Conservation (phyloP, 2,329 filamentous ascomycete species). For the Arthrobotrys megalospora region DNA sequence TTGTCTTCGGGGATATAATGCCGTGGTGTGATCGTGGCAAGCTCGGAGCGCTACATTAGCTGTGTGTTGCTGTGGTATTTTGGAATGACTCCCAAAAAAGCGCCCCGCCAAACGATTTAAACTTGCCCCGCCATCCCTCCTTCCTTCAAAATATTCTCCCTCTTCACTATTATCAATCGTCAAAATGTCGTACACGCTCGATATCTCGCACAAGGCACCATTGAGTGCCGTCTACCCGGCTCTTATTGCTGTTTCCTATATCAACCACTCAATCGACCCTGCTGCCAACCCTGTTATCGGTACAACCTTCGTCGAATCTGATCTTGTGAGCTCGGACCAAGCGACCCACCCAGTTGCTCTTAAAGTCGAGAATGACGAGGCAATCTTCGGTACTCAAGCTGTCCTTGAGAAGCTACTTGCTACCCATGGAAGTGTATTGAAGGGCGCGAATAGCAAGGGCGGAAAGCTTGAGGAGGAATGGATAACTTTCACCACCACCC, state of each 20-base stretch:
- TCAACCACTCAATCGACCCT: constrained; percentile 61
- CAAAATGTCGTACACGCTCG: constrained; percentile 56
- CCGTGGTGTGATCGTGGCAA: constrained; percentile 28
- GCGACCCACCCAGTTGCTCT: constrained; percentile 62
- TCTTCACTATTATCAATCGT: background rate
- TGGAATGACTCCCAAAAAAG: constrained; percentile 47
- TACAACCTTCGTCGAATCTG: constrained; percentile 63
- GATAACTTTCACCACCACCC: constrained; percentile 71
- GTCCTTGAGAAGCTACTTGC: constrained; percentile 64
- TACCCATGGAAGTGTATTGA: constrained; percentile 60
- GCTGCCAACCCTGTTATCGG: constrained; percentile 61
- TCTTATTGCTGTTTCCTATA: constrained; percentile 62
- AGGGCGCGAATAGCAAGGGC: constrained; percentile 59
- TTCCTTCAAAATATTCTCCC: constrained; percentile 31
- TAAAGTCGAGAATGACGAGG: constrained; percentile 63
- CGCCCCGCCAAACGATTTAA: constrained; percentile 38
- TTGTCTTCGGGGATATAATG: constrained; percentile 5
- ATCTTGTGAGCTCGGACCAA: constrained; percentile 62
- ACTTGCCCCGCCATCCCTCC: constrained; percentile 38
- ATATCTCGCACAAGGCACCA: constrained; percentile 58
- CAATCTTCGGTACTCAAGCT: constrained; percentile 62
- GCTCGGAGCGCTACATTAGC: background rate
- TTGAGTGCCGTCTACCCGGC: constrained; percentile 62
- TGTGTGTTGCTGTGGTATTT: constrained; percentile 35
- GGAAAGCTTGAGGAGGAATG: constrained; percentile 70